Evolutionary conservation across 1,284 basidiomycete genomes (phyloP).

Genomic region (Prillingera fragicola): DNA sequence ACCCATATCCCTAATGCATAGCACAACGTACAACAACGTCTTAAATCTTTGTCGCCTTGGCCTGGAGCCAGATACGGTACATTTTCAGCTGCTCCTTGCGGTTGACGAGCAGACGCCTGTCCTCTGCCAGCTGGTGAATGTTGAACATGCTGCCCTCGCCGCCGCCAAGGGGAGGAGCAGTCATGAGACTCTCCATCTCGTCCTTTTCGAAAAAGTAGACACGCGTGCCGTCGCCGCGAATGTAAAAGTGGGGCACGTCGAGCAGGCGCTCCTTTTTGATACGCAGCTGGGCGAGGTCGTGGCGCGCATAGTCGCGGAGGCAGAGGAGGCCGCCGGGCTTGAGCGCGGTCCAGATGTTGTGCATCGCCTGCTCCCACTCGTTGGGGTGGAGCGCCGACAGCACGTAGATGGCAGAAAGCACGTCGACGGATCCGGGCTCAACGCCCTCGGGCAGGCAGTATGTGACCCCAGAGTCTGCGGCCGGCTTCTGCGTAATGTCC

Average conservation of each 20-base stretch:
- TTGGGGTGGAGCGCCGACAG: constrained; percentile 87
- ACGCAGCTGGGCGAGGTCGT: constrained; percentile 88
- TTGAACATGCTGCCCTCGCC: constrained; percentile 54
- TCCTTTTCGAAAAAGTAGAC: constrained; percentile 90
- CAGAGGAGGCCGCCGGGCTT: constrained; percentile 82
- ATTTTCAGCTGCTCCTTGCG: constrained; percentile 87
- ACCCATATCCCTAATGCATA: background rate
- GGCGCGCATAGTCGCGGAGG: constrained; percentile 88
- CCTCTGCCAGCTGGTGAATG: constrained; percentile 72
- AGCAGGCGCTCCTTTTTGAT: constrained; percentile 84
- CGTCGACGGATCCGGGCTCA: constrained; percentile 66
- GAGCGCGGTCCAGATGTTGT: constrained; percentile 81
- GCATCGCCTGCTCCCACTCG: constrained; percentile 81
- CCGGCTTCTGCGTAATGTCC: constrained; percentile 67
- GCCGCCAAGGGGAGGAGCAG: constrained; percentile 50
- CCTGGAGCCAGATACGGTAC: constrained; percentile 94
- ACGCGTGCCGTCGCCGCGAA: constrained; percentile 90
- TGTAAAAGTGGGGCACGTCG: constrained; percentile 90
- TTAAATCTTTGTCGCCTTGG: constrained; percentile 62
- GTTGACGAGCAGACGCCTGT: constrained; percentile 84
- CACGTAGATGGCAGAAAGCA: constrained; percentile 90
- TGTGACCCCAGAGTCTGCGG: constrained; percentile 4
- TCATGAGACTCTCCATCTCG: constrained; percentile 73
- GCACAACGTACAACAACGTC: background rate
- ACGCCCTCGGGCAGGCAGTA: constrained; percentile 60